Base-by-base conservation (phyloP, 2,329 filamentous ascomycete genomes). In the Phaeosphaeria sp. region DNA sequence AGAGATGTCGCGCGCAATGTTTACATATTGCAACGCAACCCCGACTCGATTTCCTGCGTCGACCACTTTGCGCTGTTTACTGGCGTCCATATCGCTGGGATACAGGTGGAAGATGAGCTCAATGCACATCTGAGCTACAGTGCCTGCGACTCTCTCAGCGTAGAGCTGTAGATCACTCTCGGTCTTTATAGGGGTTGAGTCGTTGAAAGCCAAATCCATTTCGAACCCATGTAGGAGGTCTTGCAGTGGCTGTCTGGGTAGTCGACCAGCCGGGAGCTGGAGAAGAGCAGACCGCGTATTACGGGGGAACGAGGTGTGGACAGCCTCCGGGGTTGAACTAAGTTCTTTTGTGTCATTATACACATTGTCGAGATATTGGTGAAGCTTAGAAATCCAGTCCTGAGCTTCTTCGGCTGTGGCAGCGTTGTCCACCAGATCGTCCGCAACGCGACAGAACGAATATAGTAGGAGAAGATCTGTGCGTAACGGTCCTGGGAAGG, bases 21-120 rank as follows among this genome's bases (percentile, higher is more conserved):
- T 93, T 66, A 91, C 85, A 65, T 89, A 91, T 68, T 93, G 90
- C n/a, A 92, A 78, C 1, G 90, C 89, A 33, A 89, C 83, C 0
- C 90, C 90, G 89, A 92, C 92, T 25, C 82, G 80, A 20, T 82
- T 80, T 1, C 88, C 88, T 0, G 87, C 84, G 17, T 78, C 68
- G 15, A 88, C 78, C 6, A 90, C 79, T 2, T 77, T 68, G 15
- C 78, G 70, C 53, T 71, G 65, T 43, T 80, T 75, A 44, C 73
- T 56, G 27, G 55, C 3, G 5, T 72, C 62, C 25, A 73, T 62
- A 25, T 58, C 73, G 60, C 48, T 78, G 33, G 65, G 77, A 54
- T 79, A 81, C 66, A 91, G 85, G 58, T 84, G 78, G 64, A 90
- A 87, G 13, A 89, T 88, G 2, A 92, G 80, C 68, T 89, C 83